phyloP scores from a whole-genome alignment of 768 basidiomycete species.

The Mycena filopes region DNA sequence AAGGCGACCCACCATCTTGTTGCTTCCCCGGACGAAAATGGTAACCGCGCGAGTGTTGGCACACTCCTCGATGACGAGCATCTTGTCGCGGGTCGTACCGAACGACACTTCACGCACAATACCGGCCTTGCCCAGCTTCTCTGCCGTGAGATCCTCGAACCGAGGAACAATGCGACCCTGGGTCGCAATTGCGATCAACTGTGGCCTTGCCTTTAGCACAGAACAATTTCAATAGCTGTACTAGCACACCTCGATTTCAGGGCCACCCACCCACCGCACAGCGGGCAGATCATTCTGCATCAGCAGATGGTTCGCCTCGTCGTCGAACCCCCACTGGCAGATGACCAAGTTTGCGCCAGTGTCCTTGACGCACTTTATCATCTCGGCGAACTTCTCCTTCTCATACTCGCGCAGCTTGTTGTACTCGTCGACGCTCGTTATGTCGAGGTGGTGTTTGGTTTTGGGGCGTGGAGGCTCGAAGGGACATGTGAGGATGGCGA shows the following conservation, averaged over 20 bases:
- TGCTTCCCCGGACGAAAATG: slow-evolving; percentile 95
- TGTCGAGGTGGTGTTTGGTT: slow-evolving; percentile 99
- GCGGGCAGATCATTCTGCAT: slow-evolving; percentile 99
- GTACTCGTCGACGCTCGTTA: slow-evolving; percentile 96
- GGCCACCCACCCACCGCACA: slow-evolving; percentile 98
- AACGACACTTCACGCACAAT: slow-evolving; percentile 94
- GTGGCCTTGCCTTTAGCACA: slow-evolving; percentile 11
- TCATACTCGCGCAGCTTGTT: slow-evolving; percentile 95
- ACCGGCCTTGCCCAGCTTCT: slow-evolving; percentile 94
- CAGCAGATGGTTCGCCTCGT: slow-evolving; percentile 97
- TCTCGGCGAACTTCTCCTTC: slow-evolving; percentile 94
- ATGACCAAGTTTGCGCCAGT: slow-evolving; percentile 98
- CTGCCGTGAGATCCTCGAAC: slow-evolving; percentile 93
- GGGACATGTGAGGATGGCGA: slow-evolving; percentile 98
- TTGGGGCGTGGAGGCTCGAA: slow-evolving; percentile 99
- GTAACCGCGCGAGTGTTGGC: slow-evolving; percentile 97
- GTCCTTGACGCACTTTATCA: slow-evolving; percentile 97
- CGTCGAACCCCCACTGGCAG: slow-evolving; percentile 99
- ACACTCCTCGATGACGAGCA: slow-evolving; percentile 99
- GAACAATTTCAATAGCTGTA: background rate
- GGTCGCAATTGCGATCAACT: slow-evolving; percentile 98
- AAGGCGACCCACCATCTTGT: slow-evolving; percentile 86
- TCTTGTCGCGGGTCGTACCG: slow-evolving; percentile 98
- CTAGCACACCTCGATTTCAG: slow-evolving; percentile 89
- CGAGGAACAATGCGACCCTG: slow-evolving; percentile 98